phyloP scores from a whole-genome alignment of 2,329 filamentous ascomycete species.

The Rhytidhysteron rufulum region DNA sequence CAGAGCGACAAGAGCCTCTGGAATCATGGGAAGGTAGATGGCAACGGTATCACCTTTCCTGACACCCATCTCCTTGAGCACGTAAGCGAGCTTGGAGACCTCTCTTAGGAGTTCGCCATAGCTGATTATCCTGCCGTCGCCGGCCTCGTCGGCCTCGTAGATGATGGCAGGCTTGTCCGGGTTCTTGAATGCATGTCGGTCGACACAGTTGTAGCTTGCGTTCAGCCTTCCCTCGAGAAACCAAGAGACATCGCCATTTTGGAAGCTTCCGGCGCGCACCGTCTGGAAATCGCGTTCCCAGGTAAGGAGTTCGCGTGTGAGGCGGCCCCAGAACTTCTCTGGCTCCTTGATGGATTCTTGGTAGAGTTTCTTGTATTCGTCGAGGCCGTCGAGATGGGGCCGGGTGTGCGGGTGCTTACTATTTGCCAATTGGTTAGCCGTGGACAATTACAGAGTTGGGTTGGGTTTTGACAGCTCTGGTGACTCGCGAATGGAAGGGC shows the following conservation, averaged over 20 bases:
- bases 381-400: conserved; percentile 57
- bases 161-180: conserved; percentile 94
- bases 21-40: conserved; percentile 98
- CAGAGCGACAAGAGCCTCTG: conserved; percentile 87
- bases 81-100: conserved; percentile 82
- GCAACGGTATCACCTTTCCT: conserved; percentile 96
- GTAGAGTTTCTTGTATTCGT: conserved; percentile 63
- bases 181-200: conserved; percentile 93
- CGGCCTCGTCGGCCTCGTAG: conserved; percentile 93
- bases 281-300: conserved; percentile 94
- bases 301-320: conserved; percentile 82
- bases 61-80: conserved; percentile 91
- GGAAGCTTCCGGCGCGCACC: conserved; percentile 72
- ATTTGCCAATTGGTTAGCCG: conserved; percentile 8
- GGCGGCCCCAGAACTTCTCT: conserved; percentile 81
- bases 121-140: conserved; percentile 82
- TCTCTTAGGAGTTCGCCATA: conserved; percentile 91
- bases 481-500: background rate
- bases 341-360: conserved; percentile 87
- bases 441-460: too few relatives aligned
- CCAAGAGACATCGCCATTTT: conserved; percentile 83
- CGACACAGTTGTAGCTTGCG: conserved; percentile 95
- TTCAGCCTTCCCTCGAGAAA: conserved; percentile 92
- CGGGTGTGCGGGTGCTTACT: conserved; percentile 58
- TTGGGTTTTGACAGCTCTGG: background rate